A percentile compares a stretch with the other conserved stretches of the same genome.
Evolutionary conservation across 2,329 filamentous ascomycete species (phyloP).

Genomic region (Penicillium sclerotigenum): DNA sequence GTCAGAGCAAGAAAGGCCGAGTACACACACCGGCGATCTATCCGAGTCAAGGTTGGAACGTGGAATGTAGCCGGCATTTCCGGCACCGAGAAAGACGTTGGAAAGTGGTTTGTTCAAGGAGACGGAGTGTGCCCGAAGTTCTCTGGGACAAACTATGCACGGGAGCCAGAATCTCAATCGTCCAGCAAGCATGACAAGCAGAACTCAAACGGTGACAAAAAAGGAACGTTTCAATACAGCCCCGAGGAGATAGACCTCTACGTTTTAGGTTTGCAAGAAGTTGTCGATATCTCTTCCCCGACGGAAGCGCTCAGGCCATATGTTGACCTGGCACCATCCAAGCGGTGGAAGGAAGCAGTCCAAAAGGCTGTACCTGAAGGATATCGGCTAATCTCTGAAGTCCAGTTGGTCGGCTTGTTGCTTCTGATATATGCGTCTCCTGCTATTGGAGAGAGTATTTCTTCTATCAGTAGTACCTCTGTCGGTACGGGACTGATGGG

Average conservation of each 20-base stretch:
- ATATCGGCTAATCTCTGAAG: constrained; percentile 72
- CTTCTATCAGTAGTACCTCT: constrained; percentile 74
- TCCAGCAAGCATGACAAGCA: constrained; percentile 46
- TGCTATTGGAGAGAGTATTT: constrained; percentile 68
- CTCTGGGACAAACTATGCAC: constrained; percentile 46
- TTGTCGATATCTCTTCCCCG: constrained; percentile 79
- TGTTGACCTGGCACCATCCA: constrained; percentile 66
- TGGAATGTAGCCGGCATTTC: constrained; percentile 91
- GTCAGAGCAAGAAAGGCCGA: constrained; percentile 72
- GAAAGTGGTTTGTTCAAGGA: constrained; percentile 80
- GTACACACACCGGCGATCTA: constrained; percentile 69
- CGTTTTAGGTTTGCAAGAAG: constrained; percentile 84
- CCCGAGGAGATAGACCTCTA: constrained; percentile 77
- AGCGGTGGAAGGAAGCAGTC: constrained; percentile 77
- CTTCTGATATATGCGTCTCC: constrained; percentile 83
- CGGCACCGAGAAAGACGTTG: constrained; percentile 82
- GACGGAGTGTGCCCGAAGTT: constrained; percentile 66
- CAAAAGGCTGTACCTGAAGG: constrained; percentile 70
- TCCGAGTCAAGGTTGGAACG: constrained; percentile 84
- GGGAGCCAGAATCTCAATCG: constrained; percentile 16
- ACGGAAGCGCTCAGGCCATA: constrained; percentile 75
- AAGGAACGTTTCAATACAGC: constrained; percentile 39
- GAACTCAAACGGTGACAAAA: constrained; percentile 41
- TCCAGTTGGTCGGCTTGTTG: constrained; percentile 82
- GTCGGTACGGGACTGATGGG: constrained; percentile 89